These are phyloP conservation scores for Canavalia ensiformis DNA, from an alignment of 306 rosid genomes.

Conservation along the genomic window DNA sequence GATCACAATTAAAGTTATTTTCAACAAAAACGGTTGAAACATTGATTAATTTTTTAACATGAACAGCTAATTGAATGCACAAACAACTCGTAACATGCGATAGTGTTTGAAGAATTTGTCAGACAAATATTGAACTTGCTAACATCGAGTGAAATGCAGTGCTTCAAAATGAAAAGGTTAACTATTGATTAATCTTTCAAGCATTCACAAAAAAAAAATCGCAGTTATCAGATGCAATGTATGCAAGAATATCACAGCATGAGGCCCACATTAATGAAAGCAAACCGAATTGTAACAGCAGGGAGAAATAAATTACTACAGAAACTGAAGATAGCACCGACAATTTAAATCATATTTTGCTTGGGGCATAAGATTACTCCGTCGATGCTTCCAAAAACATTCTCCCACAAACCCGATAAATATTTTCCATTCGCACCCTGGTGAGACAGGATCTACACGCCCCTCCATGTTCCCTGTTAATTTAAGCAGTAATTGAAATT, in stretches of 20 bases:
- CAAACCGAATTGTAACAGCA: constrained; percentile 34
- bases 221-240: constrained; percentile 52
- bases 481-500: background rate
- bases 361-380: constrained; percentile 33
- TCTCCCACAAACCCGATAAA: constrained; percentile 45
- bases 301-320: constrained; percentile 41
- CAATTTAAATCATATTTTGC: constrained; percentile 50
- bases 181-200: constrained; percentile 49
- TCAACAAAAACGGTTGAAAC: no score
- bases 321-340: constrained; percentile 37
- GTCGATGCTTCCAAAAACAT: constrained; percentile 44
- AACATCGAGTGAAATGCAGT: background rate
- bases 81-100: background rate
- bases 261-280: constrained; percentile 40
- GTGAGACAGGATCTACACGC: constrained; percentile 24
- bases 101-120: background rate
- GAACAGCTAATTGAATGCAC: background rate
- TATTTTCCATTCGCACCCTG: constrained; percentile 41
- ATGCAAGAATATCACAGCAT: constrained; percentile 47
- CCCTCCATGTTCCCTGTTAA: constrained; percentile 47
- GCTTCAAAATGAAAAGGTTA: constrained; percentile 45
- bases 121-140: background rate
- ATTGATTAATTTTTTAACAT: no score
- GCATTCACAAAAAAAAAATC: constrained; percentile 48
- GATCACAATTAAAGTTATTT: no score